phyloP scores from a whole-genome alignment of 2,329 filamentous ascomycete genomes.

The Talaromyces sp. region DNA sequence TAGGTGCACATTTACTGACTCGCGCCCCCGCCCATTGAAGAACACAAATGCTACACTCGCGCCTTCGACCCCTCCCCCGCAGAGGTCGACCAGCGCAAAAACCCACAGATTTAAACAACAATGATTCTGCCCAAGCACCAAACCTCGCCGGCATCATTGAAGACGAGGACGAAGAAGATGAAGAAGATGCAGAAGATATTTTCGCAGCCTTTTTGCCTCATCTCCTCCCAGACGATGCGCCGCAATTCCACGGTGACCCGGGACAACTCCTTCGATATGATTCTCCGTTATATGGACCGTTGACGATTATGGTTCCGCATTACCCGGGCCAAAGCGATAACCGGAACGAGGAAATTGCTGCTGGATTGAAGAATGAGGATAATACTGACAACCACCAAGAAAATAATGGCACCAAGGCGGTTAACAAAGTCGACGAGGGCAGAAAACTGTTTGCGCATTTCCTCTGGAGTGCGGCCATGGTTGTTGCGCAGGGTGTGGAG shows the following conservation, averaged over 20 bases:
- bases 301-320: slow-evolving; percentile 39
- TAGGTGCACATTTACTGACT: not conserved
- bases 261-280: slow-evolving; percentile 51
- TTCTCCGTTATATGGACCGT: slow-evolving; percentile 40
- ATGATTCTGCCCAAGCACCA: not conserved
- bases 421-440: slow-evolving; percentile 41
- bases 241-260: slow-evolving; percentile 53
- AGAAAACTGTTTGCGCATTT: slow-evolving; percentile 57
- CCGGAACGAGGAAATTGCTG: slow-evolving; percentile 20
- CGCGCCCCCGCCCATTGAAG: not conserved
- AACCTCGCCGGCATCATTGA: slow-evolving; percentile 18
- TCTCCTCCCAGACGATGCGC: slow-evolving; percentile 56
- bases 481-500: slow-evolving; percentile 44
- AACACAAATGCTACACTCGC: slow-evolving; percentile 29
- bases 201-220: slow-evolving; percentile 52
- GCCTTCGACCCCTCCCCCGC: slow-evolving; percentile 30
- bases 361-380: slow-evolving; percentile 8
- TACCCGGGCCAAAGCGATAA: slow-evolving; percentile 39
- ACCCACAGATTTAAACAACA: not conserved
- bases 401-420: slow-evolving; percentile 10
- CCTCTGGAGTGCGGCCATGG: slow-evolving; percentile 54
- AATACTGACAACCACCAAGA: not conserved
- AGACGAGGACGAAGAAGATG: slow-evolving; percentile 19
- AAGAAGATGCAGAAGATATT: slow-evolving; percentile 47
- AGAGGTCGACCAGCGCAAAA: slow-evolving; percentile 12